Conservation (phyloP, 345 rosid species). For the Eucalyptus dawsonii region DNA sequence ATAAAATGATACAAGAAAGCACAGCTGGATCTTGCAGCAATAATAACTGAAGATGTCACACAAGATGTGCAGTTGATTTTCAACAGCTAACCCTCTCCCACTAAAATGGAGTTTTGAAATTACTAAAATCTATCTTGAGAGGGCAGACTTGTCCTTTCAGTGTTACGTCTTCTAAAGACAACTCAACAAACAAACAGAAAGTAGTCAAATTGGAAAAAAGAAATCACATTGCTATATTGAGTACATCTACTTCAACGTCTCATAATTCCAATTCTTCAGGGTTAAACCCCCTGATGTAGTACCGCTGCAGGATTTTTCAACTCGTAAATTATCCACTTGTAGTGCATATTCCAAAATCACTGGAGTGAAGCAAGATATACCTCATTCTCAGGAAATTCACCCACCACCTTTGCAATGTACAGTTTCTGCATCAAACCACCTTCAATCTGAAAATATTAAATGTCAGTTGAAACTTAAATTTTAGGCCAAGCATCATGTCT, state of each 20-base stretch:
- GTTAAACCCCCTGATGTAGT: neutral
- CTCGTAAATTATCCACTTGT: neutral
- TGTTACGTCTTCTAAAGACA: neutral
- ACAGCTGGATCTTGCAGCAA: neutral
- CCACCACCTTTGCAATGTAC: conserved; percentile 68
- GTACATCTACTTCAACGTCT: neutral
- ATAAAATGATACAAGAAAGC: neutral
- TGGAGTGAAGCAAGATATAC: conserved; percentile 14
- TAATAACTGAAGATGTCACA: neutral
- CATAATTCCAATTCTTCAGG: neutral
- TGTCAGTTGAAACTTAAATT: neutral
- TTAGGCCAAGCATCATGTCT: neutral
- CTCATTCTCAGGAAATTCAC: conserved; percentile 75
- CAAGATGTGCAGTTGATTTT: neutral
- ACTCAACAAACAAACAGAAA: neutral
- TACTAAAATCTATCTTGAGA: neutral
- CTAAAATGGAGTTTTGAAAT: neutral
- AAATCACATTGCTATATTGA: neutral
- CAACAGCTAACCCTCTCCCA: neutral
- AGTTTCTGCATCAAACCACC: conserved; percentile 62
- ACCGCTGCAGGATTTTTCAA: neutral
- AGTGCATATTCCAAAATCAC: neutral
- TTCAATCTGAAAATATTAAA: conserved; percentile 47
- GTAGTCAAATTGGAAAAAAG: neutral
- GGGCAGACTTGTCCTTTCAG: neutral